Evolutionary conservation across 2,329 filamentous ascomycete genomes (phyloP).

Genomic region (Ophiostoma novo-ulmi): DNA sequence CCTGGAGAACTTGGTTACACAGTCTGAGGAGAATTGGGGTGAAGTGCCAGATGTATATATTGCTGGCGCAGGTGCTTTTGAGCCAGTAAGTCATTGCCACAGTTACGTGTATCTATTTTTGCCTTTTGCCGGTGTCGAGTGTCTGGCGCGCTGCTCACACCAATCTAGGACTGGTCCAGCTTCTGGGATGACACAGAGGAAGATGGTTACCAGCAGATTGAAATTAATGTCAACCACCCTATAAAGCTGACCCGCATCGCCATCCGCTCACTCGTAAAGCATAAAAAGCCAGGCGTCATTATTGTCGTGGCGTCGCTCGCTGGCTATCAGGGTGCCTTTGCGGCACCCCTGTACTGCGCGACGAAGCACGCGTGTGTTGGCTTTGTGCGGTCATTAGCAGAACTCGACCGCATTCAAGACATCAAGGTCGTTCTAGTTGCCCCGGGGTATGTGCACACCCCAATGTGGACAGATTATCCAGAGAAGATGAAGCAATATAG

Average conservation of each 20-base stretch:
- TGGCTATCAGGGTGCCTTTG: constrained; percentile 32
- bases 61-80: constrained; percentile 38
- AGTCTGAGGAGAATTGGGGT: constrained; percentile 19
- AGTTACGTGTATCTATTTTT: too few relatives aligned
- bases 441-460: constrained; percentile 16
- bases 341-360: constrained; percentile 35
- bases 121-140: too few relatives aligned
- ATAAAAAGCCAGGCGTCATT: constrained; percentile 30
- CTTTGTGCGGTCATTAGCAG: constrained; percentile 35
- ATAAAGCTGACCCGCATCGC: constrained; percentile 31
- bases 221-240: constrained; percentile 37
- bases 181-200: constrained; percentile 38
- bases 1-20: neutral
- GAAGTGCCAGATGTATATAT: constrained; percentile 37
- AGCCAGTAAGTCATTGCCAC: constrained; percentile 28
- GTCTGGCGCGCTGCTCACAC: neutral
- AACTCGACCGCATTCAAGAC: constrained; percentile 18
- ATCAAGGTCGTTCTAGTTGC: constrained; percentile 19
- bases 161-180: constrained; percentile 30
- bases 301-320: constrained; percentile 34
- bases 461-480: constrained; percentile 19
- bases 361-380: constrained; percentile 39
- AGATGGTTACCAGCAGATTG: constrained; percentile 32
- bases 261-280: neutral
- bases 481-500: constrained; percentile 21